Conservation (phyloP, 2,329 filamentous ascomycete species). For the Neonectria magnoliae region DNA sequence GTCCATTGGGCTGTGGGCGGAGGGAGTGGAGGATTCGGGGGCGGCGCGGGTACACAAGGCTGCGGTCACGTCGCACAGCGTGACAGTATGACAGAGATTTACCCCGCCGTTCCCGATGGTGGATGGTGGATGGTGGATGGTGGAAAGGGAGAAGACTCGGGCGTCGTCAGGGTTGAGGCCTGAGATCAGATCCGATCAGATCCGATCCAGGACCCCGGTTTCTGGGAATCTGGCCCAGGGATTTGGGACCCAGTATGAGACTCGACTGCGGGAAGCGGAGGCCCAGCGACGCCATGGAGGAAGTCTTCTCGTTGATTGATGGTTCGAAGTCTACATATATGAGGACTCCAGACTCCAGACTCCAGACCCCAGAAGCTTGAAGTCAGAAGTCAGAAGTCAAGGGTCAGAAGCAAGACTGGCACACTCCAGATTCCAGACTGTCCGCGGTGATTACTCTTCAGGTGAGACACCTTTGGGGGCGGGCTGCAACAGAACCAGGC, state of each 20-base stretch:
- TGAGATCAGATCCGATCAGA: conserved; percentile 19
- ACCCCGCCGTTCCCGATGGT: conserved; percentile 11
- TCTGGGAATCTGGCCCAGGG: conserved; percentile 7
- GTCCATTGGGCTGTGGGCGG: background rate
- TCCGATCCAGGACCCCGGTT: conserved; percentile 29
- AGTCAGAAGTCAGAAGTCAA: background rate
- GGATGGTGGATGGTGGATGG: conserved; percentile 3
- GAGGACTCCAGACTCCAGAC: background rate
- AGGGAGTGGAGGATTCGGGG: conserved; percentile 3
- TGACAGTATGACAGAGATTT: conserved; percentile 13
- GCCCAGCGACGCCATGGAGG: background rate
- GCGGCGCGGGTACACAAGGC: conserved; percentile 7
- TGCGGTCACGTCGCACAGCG: background rate
- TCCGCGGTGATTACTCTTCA: background rate
- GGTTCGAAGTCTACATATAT: background rate
- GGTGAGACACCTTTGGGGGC: conserved; percentile 12
- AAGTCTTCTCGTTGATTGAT: background rate
- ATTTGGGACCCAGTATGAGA: background rate
- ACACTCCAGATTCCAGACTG: background rate
- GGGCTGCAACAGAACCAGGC: background rate
- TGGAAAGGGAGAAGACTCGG: conserved; percentile 4
- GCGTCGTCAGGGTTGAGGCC: conserved; percentile 15
- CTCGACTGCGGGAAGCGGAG: no score
- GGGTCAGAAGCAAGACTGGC: no score
- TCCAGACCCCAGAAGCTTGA: no score